Percentiles rank a stretch among this genome's conserved stretches.
These are phyloP conservation scores for Cryptomeria japonica DNA, from an alignment of 75 land plant species.

Conservation along the genomic window DNA sequence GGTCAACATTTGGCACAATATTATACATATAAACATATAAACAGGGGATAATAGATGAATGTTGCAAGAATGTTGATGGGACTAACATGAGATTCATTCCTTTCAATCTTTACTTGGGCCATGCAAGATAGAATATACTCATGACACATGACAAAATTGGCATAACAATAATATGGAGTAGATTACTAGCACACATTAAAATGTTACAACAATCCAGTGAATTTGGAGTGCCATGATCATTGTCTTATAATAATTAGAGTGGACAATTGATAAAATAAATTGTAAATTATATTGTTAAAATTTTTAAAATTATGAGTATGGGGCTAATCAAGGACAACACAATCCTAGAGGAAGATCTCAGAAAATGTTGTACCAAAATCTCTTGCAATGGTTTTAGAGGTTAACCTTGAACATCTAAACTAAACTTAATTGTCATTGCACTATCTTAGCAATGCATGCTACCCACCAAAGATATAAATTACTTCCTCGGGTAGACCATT, in stretches of 20 bases:
- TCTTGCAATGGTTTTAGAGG: neutral
- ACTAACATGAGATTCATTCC: neutral
- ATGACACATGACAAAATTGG: neutral
- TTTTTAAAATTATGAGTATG: neutral
- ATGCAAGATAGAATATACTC: neutral
- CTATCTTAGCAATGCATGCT: neutral
- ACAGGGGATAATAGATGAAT: neutral
- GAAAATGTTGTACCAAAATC: neutral
- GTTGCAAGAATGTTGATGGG: neutral
- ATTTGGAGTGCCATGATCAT: neutral
- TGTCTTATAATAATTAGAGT: neutral
- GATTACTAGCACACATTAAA: neutral
- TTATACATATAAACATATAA: neutral
- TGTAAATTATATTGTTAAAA: neutral
- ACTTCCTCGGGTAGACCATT: neutral
- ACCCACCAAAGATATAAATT: neutral
- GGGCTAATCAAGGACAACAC: neutral
- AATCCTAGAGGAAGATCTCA: neutral
- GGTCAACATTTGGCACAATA: neutral
- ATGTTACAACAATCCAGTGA: neutral
- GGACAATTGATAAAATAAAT: neutral
- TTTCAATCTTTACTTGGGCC: neutral
- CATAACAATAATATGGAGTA: neutral
- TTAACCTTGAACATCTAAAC: neutral
- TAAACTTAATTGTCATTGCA: neutral